Percentiles rank a stretch among this genome's conserved stretches.
Evolutionary conservation across 164 flowering plant genomes (phyloP).

Genomic region (Chimonanthus praecox): DNA sequence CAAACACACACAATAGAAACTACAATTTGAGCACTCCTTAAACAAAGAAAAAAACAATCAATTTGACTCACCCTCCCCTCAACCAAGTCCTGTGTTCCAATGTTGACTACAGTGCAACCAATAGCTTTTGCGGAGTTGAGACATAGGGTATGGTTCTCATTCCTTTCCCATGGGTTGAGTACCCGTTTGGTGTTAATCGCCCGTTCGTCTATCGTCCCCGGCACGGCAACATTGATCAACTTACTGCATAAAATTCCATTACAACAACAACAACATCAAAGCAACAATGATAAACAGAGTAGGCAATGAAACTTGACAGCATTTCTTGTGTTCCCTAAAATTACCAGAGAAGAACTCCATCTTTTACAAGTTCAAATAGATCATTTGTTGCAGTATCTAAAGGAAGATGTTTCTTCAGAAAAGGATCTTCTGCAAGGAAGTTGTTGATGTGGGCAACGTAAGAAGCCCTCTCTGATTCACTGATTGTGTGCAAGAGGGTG

Average conservation of each 20-base stretch:
- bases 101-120: slow-evolving; percentile 95
- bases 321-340: not conserved
- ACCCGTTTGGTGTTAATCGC: slow-evolving; percentile 78
- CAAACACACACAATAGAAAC: too few species aligned
- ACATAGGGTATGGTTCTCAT: slow-evolving; percentile 92
- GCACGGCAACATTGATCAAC: slow-evolving; percentile 93
- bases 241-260: slow-evolving; percentile 46
- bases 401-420: slow-evolving; percentile 72
- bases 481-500: slow-evolving; percentile 73
- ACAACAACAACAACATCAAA: not conserved
- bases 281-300: slow-evolving; percentile 1
- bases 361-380: slow-evolving; percentile 72
- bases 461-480: slow-evolving; percentile 70
- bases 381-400: slow-evolving; percentile 63
- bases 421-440: slow-evolving; percentile 78
- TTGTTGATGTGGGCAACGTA: slow-evolving; percentile 85
- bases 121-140: slow-evolving; percentile 96
- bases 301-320: not conserved
- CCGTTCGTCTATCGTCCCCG: slow-evolving; percentile 91
- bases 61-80: slow-evolving; percentile 77
- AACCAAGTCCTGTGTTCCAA: slow-evolving; percentile 85
- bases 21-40: not conserved
- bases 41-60: not conserved
- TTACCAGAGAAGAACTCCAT: slow-evolving; percentile 93
- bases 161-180: slow-evolving; percentile 95